Conservation (phyloP, 2,329 filamentous ascomycete genomes). For the Trichoderma atroviride region DNA sequence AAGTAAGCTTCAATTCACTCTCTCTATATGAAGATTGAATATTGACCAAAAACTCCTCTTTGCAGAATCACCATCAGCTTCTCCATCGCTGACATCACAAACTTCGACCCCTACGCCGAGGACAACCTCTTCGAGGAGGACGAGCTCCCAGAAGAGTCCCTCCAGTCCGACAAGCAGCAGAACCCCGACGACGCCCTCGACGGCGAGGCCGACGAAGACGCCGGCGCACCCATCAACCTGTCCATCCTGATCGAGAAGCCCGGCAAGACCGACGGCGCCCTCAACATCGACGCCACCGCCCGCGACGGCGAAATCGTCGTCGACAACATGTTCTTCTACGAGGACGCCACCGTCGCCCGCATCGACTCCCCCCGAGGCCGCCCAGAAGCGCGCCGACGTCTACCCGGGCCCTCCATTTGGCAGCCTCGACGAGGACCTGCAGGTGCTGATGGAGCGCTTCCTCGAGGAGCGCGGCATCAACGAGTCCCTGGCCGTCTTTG, state of each 20-base stretch:
- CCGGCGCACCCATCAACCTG: slow-evolving; percentile 76
- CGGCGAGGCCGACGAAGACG: slow-evolving; percentile 55
- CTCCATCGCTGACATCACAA: slow-evolving; percentile 47
- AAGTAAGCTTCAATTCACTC: slow-evolving; percentile 54
- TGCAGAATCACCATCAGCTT: slow-evolving; percentile 49
- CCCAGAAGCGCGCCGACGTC: slow-evolving; percentile 73
- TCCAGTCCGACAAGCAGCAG: slow-evolving; percentile 57
- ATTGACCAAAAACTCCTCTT: background rate
- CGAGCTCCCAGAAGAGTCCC: slow-evolving; percentile 45
- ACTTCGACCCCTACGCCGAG: slow-evolving; percentile 45
- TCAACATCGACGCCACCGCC: slow-evolving; percentile 83
- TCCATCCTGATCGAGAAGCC: slow-evolving; percentile 89
- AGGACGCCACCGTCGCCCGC: slow-evolving; percentile 75
- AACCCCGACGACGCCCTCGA: slow-evolving; percentile 51
- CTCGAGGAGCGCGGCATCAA: slow-evolving; percentile 94
- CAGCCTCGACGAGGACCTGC: slow-evolving; percentile 94
- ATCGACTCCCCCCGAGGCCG: slow-evolving; percentile 72
- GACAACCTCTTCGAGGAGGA: slow-evolving; percentile 46
- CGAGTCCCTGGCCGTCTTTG: slow-evolving; percentile 81
- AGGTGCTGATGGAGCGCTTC: slow-evolving; percentile 88
- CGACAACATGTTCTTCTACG: slow-evolving; percentile 88
- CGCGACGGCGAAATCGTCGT: slow-evolving; percentile 86
- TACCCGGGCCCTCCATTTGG: slow-evolving; percentile 92
- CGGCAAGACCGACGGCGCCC: slow-evolving; percentile 68
- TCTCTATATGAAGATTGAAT: background rate